Percentiles rank a stretch among this genome's conserved stretches.
phyloP scores from a whole-genome alignment of 1,284 basidiomycete species.

The Cutaneotrichosporon mucoides region DNA sequence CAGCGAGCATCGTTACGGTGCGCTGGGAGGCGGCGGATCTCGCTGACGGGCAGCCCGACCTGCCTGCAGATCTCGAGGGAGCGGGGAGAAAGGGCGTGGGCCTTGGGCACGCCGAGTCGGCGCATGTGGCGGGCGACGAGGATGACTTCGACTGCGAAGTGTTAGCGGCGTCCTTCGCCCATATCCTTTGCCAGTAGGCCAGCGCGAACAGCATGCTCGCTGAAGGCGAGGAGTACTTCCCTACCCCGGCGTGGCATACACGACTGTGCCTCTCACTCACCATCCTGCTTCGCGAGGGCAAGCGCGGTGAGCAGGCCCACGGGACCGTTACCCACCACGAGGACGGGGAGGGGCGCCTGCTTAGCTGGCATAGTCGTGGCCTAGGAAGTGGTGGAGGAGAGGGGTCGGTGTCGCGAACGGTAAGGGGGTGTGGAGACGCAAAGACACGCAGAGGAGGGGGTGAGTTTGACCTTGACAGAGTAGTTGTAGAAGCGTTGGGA shows the following conservation, averaged over 20 bases:
- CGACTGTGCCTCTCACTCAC: conserved; percentile 8
- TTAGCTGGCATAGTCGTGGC: background rate
- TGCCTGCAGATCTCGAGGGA: conserved; percentile 28
- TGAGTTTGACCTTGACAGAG: too few relatives aligned
- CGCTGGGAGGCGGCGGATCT: conserved; percentile 20
- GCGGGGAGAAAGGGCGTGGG: conserved; percentile 24
- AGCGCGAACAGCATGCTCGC: too few relatives aligned
- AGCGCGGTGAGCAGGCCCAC: conserved; percentile 24
- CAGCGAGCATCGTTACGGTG: conserved; percentile 22
- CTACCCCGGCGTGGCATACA: too few relatives aligned
- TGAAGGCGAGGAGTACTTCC: too few relatives aligned
- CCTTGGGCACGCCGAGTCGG: conserved; percentile 26
- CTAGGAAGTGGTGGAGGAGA: background rate
- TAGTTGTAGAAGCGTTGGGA: too few relatives aligned
- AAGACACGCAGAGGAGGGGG: too few relatives aligned
- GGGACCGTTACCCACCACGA: conserved; percentile 25
- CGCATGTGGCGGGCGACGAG: conserved; percentile 22
- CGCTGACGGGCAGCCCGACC: conserved; percentile 15
- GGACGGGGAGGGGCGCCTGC: conserved; percentile 14
- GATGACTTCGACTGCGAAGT: conserved; percentile 24
- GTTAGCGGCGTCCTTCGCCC: background rate
- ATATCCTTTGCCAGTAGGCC: background rate
- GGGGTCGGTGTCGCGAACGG: too few relatives aligned
- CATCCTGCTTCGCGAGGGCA: conserved; percentile 18
- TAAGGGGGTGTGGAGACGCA: too few relatives aligned